Percentiles rank a stretch among this genome's conserved stretches.
Evolutionary conservation across 805 yeast genomes (phyloP).

Genomic region (Lipomyces sp.): DNA sequence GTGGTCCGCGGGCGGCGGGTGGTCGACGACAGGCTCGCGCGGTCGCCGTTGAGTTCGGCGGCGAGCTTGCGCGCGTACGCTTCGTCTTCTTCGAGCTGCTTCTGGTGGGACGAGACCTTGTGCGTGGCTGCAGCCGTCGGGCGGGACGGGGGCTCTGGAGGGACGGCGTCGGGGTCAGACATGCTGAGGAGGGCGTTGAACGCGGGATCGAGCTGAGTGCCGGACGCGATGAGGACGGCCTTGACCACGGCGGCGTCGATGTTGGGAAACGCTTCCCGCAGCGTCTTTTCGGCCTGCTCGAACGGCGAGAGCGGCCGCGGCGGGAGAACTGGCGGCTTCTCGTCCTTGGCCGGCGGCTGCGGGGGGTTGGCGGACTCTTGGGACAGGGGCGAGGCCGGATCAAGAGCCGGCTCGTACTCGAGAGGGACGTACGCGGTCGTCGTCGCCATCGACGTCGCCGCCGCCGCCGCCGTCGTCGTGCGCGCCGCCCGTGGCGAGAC

Average conservation of each 20-base stretch:
- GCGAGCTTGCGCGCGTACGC: conserved; percentile 77
- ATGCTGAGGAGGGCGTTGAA: conserved; percentile 80
- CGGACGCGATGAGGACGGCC: conserved; percentile 81
- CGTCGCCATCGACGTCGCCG: not conserved
- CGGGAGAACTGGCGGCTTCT: conserved; percentile 48
- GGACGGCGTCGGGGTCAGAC: conserved; percentile 47
- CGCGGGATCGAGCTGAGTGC: conserved; percentile 76
- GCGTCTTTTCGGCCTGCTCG: conserved; percentile 52
- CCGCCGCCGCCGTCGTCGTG: not conserved
- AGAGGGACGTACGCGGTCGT: too few relatives aligned
- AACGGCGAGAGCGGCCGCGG: conserved; percentile 62
- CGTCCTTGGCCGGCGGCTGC: conserved; percentile 16
- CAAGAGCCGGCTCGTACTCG: too few relatives aligned
- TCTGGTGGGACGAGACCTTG: conserved; percentile 25
- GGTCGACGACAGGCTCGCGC: not conserved
- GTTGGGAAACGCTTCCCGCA: conserved; percentile 83
- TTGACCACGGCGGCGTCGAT: conserved; percentile 66
- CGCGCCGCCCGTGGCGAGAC: conserved; percentile 10
- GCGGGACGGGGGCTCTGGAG: conserved; percentile 28
- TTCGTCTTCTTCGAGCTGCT: conserved; percentile 71
- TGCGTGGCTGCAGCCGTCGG: conserved; percentile 27
- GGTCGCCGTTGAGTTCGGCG: conserved; percentile 16
- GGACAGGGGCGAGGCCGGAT: not conserved
- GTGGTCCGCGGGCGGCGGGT: conserved; percentile 8
- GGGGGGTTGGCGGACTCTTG: conserved; percentile 1